Evolutionary conservation across 2,329 filamentous ascomycete genomes (phyloP).

Genomic region (Decorospora gaudefroyi): DNA sequence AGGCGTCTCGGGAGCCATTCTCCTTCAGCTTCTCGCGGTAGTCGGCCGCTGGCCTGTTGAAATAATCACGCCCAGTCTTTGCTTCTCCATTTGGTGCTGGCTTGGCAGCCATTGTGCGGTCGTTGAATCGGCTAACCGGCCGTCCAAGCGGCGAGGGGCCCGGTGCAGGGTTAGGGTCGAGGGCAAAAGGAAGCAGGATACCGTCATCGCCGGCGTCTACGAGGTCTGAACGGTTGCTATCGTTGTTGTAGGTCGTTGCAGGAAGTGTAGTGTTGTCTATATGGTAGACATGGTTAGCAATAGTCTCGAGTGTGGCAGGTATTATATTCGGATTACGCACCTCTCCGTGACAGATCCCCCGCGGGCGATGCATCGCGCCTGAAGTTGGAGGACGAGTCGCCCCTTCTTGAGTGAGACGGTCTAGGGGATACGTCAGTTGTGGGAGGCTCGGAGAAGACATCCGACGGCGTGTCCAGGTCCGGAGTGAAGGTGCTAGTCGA

Average conservation of each 20-base stretch:
- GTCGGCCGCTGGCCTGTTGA: constrained; percentile 46
- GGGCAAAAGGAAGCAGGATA: constrained; percentile 57
- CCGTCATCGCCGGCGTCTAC: constrained; percentile 65
- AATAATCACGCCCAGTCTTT: constrained; percentile 51
- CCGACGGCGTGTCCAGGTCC: constrained; percentile 61
- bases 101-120: constrained; percentile 25
- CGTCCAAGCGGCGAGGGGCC: constrained; percentile 48
- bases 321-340: constrained; percentile 25
- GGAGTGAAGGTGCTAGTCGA: constrained; percentile 62
- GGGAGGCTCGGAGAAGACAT: constrained; percentile 64
- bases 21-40: constrained; percentile 51
- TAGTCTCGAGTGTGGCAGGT: neutral
- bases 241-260: constrained; percentile 71
- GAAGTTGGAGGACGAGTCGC: constrained; percentile 46
- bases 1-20: constrained; percentile 52
- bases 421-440: constrained; percentile 70
- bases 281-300: constrained; percentile 21
- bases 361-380: constrained; percentile 47
- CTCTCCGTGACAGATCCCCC: constrained; percentile 42
- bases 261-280: constrained; percentile 70
- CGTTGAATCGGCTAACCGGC: constrained; percentile 37
- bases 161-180: constrained; percentile 55
- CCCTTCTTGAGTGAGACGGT: constrained; percentile 42
- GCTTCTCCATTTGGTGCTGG: constrained; percentile 28
- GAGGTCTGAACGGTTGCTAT: constrained; percentile 71